Evolutionary conservation across 2,329 filamentous ascomycete genomes (phyloP).

Genomic region (Bipolaris zeicola): DNA sequence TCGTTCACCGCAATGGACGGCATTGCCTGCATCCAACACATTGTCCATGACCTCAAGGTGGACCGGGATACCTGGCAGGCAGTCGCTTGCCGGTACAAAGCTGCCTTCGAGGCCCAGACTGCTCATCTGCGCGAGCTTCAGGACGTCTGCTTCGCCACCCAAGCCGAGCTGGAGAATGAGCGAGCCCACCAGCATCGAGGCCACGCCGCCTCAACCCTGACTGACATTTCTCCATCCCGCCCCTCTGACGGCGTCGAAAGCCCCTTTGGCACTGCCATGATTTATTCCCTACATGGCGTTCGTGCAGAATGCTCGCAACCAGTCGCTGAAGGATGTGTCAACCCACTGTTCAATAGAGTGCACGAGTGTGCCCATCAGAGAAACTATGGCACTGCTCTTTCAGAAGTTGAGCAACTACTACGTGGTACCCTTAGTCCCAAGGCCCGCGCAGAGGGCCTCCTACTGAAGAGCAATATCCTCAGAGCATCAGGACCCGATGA

Average conservation of each 20-base stretch:
- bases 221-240: neutral
- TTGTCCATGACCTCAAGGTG: conserved; percentile 32
- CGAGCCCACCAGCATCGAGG: conserved; percentile 24
- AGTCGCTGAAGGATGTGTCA: conserved; percentile 10
- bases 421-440: conserved; percentile 32
- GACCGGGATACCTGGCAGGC: conserved; percentile 40
- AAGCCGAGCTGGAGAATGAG: conserved; percentile 43
- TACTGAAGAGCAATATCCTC: conserved; percentile 39
- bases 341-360: conserved; percentile 26
- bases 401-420: conserved; percentile 33
- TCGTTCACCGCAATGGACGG: conserved; percentile 9
- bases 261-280: conserved; percentile 23
- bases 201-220: conserved; percentile 3
- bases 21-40: conserved; percentile 17
- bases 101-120: conserved; percentile 36
- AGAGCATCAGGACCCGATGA: conserved; percentile 30
- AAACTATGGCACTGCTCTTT: conserved; percentile 32
- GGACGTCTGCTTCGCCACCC: conserved; percentile 38
- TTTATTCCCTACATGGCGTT: conserved; percentile 11
- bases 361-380: conserved; percentile 23
- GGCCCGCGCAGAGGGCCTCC: conserved; percentile 34
- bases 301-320: neutral
- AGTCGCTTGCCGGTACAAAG: conserved; percentile 35
- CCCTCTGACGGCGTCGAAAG: conserved; percentile 11
- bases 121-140: conserved; percentile 31